A percentile compares a stretch with the other conserved stretches of the same genome.
These are phyloP conservation scores for Pleurotus tuber-regium DNA, from an alignment of 768 basidiomycete genomes.

Conservation along the genomic window DNA sequence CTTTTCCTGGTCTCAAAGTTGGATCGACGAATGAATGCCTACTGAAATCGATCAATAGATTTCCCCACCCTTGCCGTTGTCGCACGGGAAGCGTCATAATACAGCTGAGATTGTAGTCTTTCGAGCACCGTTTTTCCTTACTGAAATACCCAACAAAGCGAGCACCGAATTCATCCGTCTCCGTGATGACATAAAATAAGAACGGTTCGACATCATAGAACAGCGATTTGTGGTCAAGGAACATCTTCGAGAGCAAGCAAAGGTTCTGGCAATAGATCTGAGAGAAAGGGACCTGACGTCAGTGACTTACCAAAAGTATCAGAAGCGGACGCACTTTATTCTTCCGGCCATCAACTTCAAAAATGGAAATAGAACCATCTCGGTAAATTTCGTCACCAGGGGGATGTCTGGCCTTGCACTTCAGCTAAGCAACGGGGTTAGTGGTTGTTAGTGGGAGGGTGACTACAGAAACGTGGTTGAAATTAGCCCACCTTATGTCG, in stretches of 20 bases:
- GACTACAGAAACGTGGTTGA: conserved; percentile 16
- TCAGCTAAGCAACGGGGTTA: conserved; percentile 52
- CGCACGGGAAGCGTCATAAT: conserved; percentile 98
- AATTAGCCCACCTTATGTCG: conserved; percentile 88
- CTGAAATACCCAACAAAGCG: conserved; percentile 98
- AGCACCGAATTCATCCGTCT: conserved; percentile 84
- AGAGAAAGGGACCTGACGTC: conserved; percentile 10
- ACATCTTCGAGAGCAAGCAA: conserved; percentile 97
- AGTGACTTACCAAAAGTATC: background rate
- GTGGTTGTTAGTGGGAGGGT: background rate
- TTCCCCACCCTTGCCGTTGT: conserved; percentile 96
- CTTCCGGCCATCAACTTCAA: conserved; percentile 97
- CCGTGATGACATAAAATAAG: conserved; percentile 96
- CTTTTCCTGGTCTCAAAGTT: background rate
- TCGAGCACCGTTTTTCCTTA: conserved; percentile 96
- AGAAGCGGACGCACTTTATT: conserved; percentile 66
- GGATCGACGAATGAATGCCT: conserved; percentile 31
- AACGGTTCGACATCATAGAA: conserved; percentile 99
- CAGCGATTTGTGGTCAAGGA: conserved; percentile 96
- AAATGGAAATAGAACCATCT: conserved; percentile 84
- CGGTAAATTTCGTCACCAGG: conserved; percentile 99
- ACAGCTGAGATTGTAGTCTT: conserved; percentile 97
- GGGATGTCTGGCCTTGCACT: conserved; percentile 93
- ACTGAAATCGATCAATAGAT: conserved; percentile 98
- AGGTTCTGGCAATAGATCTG: conserved; percentile 99